phyloP scores from a whole-genome alignment of 2,329 filamentous ascomycete genomes.

The Alternaria sp. region DNA sequence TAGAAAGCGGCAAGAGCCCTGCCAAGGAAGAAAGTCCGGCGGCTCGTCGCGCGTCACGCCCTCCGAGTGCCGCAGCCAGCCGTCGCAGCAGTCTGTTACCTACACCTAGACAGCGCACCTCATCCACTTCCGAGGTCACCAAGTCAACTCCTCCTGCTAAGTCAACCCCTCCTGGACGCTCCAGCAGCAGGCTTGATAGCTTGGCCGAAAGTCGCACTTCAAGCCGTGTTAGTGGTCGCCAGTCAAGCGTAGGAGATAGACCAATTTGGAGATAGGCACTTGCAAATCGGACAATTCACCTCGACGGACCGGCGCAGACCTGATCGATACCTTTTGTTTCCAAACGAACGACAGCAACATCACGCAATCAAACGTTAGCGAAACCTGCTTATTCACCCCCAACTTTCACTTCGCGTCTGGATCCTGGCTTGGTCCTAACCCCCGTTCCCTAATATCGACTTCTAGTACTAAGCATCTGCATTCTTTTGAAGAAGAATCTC shows the following conservation, averaged over 20 bases:
- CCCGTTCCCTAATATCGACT: conserved; percentile 15
- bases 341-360: conserved; percentile 2
- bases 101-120: conserved; percentile 34
- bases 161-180: conserved; percentile 18
- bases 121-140: conserved; percentile 26
- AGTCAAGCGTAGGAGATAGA: conserved; percentile 32
- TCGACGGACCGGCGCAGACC: neutral
- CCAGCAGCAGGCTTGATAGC: conserved; percentile 30
- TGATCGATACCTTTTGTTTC: neutral
- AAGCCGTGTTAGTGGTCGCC: conserved; percentile 32
- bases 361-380: conserved; percentile 1
- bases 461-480: conserved; percentile 14
- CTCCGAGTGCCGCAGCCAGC: conserved; percentile 38
- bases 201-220: conserved; percentile 30
- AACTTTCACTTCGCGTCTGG: conserved; percentile 17
- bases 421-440: conserved; percentile 22
- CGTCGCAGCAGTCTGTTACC: conserved; percentile 40
- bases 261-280: conserved; percentile 34
- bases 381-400: neutral
- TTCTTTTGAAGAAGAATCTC: neutral
- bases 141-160: conserved; percentile 14
- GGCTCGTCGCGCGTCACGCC: conserved; percentile 31
- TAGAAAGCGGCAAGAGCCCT: conserved; percentile 25
- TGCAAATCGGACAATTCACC: conserved; percentile 14
- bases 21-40: conserved; percentile 39